Conservation (phyloP, 192 early-diverging fungal genomes). For the Rhizophagus clarus region DNA sequence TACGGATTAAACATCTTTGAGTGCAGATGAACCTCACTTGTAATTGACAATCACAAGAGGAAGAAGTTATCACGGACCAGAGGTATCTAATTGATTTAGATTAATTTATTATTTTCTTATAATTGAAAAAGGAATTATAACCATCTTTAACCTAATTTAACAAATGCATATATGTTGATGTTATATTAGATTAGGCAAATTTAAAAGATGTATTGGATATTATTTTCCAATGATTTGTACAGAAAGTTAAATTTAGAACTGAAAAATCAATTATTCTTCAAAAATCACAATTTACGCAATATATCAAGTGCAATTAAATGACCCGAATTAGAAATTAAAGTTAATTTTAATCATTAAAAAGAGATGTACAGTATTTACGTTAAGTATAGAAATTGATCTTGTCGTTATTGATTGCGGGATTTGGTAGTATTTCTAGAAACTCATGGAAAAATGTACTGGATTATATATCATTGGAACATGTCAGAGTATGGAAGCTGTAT, state of each 20-base stretch:
- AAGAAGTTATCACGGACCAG: conserved; percentile 98
- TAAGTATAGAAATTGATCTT: conserved; percentile 65
- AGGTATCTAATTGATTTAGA: conserved; percentile 39
- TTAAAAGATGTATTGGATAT: conserved; percentile 81
- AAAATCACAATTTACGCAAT: conserved; percentile 73
- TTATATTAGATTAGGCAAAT: too few relatives aligned
- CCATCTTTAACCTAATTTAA: conserved; percentile 88
- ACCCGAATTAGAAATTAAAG: conserved; percentile 91
- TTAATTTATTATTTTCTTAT: neutral
- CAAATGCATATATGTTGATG: too few relatives aligned
- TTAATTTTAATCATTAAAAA: neutral
- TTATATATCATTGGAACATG: conserved; percentile 93
- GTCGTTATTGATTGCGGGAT: conserved; percentile 91
- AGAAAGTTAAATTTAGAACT: conserved; percentile 44
- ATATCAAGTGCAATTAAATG: conserved; percentile 89
- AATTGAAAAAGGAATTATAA: conserved; percentile 67
- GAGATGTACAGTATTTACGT: neutral
- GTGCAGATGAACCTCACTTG: too few relatives aligned
- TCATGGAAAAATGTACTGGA: conserved; percentile 98
- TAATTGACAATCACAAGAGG: too few relatives aligned
- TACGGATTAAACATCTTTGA: too few relatives aligned
- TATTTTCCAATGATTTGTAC: conserved; percentile 65
- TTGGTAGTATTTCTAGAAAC: too few relatives aligned
- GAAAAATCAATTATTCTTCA: conserved; percentile 52
- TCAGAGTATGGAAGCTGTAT: conserved; percentile 89